phyloP scores from a whole-genome alignment of 768 basidiomycete species.

The Trametes maxima region DNA sequence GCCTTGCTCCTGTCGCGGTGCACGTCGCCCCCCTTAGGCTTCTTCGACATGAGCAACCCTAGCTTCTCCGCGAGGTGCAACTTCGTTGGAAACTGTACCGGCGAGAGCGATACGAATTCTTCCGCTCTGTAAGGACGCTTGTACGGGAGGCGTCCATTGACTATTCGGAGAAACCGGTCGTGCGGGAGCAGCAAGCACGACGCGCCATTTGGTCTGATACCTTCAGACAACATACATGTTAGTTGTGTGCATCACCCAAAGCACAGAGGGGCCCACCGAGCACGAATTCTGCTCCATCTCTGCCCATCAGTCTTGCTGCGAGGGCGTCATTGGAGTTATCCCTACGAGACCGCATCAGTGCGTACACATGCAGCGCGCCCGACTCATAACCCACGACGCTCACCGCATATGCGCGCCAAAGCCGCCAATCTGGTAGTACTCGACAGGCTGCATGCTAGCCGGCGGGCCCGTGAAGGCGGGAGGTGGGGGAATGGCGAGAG shows the following conservation, averaged over 20 bases:
- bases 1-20: conserved; percentile 29
- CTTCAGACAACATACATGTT: conserved; percentile 4
- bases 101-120: conserved; percentile 30
- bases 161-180: background rate
- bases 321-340: conserved; percentile 17
- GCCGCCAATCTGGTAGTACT: conserved; percentile 27
- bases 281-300: conserved; percentile 17
- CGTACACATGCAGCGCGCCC: background rate
- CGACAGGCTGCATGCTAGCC: conserved; percentile 6
- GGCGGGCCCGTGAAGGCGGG: background rate
- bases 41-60: conserved; percentile 18
- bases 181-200: conserved; percentile 27
- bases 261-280: conserved; percentile 13
- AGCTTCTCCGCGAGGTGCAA: conserved; percentile 25
- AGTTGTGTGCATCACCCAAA: too few species aligned
- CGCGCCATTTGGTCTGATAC: conserved; percentile 30
- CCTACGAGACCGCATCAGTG: too few species aligned
- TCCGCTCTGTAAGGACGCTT: background rate
- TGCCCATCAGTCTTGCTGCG: background rate
- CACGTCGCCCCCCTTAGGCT: conserved; percentile 11
- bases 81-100: conserved; percentile 24
- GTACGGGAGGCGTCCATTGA: conserved; percentile 4
- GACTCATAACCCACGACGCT: too few species aligned
- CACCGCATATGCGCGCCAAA: conserved; percentile 18
- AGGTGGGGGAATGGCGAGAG: background rate